Evolutionary conservation across 83 land plant genomes (phyloP), one percentile per base, ranked within the genome.

Genomic region (Isoetes engelmannii): DNA sequence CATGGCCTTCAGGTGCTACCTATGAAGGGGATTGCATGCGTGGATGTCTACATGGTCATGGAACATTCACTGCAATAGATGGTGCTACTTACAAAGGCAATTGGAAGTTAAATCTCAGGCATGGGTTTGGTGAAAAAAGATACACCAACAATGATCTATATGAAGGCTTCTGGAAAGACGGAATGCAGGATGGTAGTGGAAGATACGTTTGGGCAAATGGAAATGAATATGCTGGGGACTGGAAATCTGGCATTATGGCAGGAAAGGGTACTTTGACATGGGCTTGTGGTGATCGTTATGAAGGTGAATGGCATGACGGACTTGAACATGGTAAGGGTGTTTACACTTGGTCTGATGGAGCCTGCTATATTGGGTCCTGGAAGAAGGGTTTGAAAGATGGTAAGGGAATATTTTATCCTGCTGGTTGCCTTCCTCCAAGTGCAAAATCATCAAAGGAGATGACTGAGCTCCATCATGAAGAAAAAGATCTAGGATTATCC

Each of bases 1-100:
- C 74, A 48, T 72, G 74, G 74, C 74, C 74, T 6, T 47, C 69
- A 4, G 74, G 74, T 18, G 74, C 74, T 4, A 72, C 55, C n/a
- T 72, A 72, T 63, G 74, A 72, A 48, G 74, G 74, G 28, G 68
- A 50, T 44, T 61, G 62, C 21, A 37, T 63, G 69, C 46, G 68
- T 61, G 74, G 74, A 6, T 59, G 65, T 41, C 41, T 72, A 1
- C 74, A 72, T 48, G 74, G 74, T 12, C 8, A 19, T 17, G 74
- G 74, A 1, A 63, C 65, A 0, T 72, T 62, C 56, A 72, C 69
- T 4, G 56, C 41, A 6, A 57, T 46, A 9, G 68, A 72, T 41
- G 74, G 65, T 56, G 41, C 74, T 37, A 45, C 42, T n/a, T 72
- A 72, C 21, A 18, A 43, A 44, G 74, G 74, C 12, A 45, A n/a